Conservation (phyloP, 805 yeast species). For the Teunomyces cretensis region DNA sequence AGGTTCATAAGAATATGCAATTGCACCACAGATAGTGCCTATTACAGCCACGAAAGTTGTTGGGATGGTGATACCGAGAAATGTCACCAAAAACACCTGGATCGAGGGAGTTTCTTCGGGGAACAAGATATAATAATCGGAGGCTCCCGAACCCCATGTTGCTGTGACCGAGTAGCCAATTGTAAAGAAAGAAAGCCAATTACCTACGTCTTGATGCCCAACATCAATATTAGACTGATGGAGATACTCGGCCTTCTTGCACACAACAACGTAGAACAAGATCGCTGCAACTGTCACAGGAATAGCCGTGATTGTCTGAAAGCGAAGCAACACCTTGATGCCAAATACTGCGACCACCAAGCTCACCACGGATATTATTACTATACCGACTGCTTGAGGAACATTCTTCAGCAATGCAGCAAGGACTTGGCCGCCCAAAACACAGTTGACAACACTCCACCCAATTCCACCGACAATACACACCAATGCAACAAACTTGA, state of each 20-base stretch:
- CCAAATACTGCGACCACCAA: conserved; percentile 34
- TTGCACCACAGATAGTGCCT: conserved; percentile 70
- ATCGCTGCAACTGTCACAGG: conserved; percentile 31
- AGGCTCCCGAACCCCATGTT: conserved; percentile 36
- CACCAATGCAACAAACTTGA: conserved; percentile 28
- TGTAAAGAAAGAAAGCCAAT: conserved; percentile 36
- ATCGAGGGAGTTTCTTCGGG: conserved; percentile 28
- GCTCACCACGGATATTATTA: conserved; percentile 25
- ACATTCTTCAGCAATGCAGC: conserved; percentile 23
- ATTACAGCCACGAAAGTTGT: conserved; percentile 72
- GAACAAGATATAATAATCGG: conserved; percentile 33
- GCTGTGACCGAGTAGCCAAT: conserved; percentile 36
- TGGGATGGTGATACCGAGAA: conserved; percentile 41
- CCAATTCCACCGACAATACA: conserved; percentile 35
- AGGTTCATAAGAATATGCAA: conserved; percentile 54
- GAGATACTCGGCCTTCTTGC: conserved; percentile 20
- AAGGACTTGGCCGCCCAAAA: conserved; percentile 37
- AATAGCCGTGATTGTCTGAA: conserved; percentile 28
- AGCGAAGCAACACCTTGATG: conserved; percentile 27
- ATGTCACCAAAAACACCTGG: conserved; percentile 29
- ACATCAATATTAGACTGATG: conserved; percentile 15
- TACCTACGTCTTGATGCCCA: conserved; percentile 20
- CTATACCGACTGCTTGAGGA: conserved; percentile 31
- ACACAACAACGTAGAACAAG: conserved; percentile 32
- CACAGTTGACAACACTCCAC: conserved; percentile 41